phyloP scores from a whole-genome alignment of 2,329 filamentous ascomycete species.

The Venturia pyrina region DNA sequence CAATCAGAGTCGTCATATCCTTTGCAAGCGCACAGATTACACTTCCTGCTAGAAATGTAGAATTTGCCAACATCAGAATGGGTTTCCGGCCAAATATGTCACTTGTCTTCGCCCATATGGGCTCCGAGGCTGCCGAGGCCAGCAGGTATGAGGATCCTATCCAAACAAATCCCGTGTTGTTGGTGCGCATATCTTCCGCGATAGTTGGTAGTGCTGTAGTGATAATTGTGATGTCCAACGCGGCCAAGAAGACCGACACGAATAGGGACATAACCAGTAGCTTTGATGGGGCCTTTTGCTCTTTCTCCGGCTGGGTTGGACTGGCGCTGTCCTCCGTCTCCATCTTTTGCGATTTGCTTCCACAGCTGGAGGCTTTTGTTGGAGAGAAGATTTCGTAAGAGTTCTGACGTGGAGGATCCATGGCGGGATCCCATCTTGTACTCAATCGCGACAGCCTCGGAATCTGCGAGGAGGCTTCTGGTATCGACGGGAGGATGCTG shows the following conservation, averaged over 20 bases:
- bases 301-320: neutral
- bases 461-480: neutral
- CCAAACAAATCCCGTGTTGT: conserved; percentile 11
- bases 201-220: conserved; percentile 14
- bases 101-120: conserved; percentile 31
- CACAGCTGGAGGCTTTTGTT: neutral
- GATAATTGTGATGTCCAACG: conserved; percentile 14
- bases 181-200: conserved; percentile 8
- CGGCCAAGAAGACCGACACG: conserved; percentile 12
- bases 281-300: neutral
- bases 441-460: neutral
- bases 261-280: conserved; percentile 4
- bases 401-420: neutral
- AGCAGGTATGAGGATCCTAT: conserved; percentile 26
- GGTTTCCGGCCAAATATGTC: conserved; percentile 30
- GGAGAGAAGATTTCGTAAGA: neutral
- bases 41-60: conserved; percentile 52
- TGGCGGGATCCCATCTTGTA: neutral
- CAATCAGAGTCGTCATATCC: conserved; percentile 52
- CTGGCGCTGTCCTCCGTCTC: neutral
- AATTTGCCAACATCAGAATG: conserved; percentile 31
- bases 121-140: conserved; percentile 26
- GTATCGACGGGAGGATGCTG: neutral
- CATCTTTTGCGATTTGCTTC: neutral
- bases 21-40: conserved; percentile 47